These are phyloP conservation scores for Leptographium radiaticola DNA, from an alignment of 2,329 filamentous ascomycete species.

Conservation along the genomic window DNA sequence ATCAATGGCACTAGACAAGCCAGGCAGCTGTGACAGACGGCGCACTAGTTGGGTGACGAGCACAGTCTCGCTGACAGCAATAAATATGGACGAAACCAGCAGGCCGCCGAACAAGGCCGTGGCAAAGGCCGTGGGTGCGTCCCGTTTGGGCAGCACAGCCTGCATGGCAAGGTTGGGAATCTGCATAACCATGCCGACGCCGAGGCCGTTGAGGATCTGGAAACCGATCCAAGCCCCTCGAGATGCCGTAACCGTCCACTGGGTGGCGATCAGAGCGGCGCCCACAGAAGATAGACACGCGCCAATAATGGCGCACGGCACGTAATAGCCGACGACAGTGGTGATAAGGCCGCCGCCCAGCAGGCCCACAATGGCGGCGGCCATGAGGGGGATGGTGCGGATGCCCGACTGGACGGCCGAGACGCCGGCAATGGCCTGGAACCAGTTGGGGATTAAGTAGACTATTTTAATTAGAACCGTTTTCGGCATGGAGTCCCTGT, in stretches of 20 bases:
- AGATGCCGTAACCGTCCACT: constrained; percentile 11
- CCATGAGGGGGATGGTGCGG: constrained; percentile 24
- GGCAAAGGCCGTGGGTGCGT: constrained; percentile 24
- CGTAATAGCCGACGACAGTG: constrained; percentile 23
- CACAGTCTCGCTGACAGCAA: constrained; percentile 26
- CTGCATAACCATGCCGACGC: constrained; percentile 17
- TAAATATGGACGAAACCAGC: constrained; percentile 26
- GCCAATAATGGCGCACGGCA: constrained; percentile 6
- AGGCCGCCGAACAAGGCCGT: constrained; percentile 27
- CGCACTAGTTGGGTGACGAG: constrained; percentile 23
- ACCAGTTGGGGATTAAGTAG: constrained; percentile 21
- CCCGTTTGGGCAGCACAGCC: constrained; percentile 16
- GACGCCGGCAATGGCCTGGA: constrained; percentile 26
- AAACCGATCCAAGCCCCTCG: constrained; percentile 20
- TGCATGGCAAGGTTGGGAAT: constrained; percentile 18
- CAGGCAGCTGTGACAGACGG: constrained; percentile 11
- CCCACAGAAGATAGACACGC: constrained; percentile 6
- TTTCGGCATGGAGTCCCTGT: neutral
- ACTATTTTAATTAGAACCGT: neutral
- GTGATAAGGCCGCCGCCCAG: constrained; percentile 22
- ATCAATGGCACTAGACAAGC: neutral
- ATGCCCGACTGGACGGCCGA: constrained; percentile 27
- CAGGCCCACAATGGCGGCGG: constrained; percentile 22
- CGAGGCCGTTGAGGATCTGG: constrained; percentile 25
- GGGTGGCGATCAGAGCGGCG: constrained; percentile 6